phyloP scores from a whole-genome alignment of 192 early-diverging fungal species.

The Allomyces macrogynus region DNA sequence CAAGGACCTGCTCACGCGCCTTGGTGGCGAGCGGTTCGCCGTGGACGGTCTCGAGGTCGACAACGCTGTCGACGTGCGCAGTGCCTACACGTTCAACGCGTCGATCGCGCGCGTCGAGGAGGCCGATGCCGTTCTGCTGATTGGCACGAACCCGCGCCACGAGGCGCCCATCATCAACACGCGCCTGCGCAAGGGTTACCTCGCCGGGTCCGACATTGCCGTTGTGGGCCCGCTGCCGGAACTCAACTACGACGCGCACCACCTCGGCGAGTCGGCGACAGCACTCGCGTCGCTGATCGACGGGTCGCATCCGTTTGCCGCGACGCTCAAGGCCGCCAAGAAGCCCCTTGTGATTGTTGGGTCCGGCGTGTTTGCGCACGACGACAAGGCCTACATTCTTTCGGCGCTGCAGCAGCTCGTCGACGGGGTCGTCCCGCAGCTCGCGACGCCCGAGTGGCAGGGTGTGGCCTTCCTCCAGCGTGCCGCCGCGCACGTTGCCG shows the following conservation, averaged over 20 bases:
- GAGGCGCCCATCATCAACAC: constrained; percentile 93
- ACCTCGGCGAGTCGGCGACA: constrained; percentile 44
- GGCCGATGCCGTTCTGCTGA: constrained; percentile 73
- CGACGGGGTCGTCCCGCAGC: constrained; percentile 35
- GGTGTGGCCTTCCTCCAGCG: constrained; percentile 81
- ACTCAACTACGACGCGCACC: constrained; percentile 78
- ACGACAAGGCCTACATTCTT: constrained; percentile 50
- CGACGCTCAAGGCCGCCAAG: constrained; percentile 61
- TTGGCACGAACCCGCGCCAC: constrained; percentile 90
- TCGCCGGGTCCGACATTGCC: constrained; percentile 58
- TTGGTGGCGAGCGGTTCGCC: constrained; percentile 66
- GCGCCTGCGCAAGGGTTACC: constrained; percentile 80
- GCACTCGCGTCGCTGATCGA: constrained; percentile 47
- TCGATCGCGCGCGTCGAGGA: constrained; percentile 74
- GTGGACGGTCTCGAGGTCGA: constrained; percentile 38
- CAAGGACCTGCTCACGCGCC: constrained; percentile 80
- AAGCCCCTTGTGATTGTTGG: constrained; percentile 82
- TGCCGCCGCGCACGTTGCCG: constrained; percentile 67
- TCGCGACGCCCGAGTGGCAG: constrained; percentile 64
- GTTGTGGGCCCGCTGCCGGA: constrained; percentile 56
- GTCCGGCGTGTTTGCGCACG: constrained; percentile 50
- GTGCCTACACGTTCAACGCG: constrained; percentile 72
- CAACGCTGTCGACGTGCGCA: constrained; percentile 56
- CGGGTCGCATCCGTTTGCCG: constrained; percentile 50
- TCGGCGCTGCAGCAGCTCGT: constrained; percentile 57